Conservation (phyloP, 352 stramenopile species). For the Thalassiosira livingstoniorum region DNA sequence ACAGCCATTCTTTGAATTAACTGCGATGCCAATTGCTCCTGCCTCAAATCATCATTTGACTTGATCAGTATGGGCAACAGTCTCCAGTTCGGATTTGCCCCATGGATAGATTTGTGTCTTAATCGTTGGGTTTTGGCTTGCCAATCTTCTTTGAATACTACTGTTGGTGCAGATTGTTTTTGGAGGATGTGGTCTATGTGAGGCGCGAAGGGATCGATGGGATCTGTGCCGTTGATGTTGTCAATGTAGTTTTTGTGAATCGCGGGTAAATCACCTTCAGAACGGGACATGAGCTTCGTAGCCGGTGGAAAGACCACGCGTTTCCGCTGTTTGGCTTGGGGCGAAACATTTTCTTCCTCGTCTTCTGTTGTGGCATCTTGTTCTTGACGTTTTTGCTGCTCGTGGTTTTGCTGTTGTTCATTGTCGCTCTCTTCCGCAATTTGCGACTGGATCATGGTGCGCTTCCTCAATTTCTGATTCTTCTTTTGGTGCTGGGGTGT, state of each 20-base stretch:
- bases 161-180: constrained; percentile 53
- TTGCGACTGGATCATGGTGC: constrained; percentile 30
- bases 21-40: constrained; percentile 98
- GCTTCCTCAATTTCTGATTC: constrained; percentile 44
- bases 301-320: constrained; percentile 33
- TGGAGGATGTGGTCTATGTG: constrained; percentile 27
- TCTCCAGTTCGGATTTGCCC: constrained; percentile 82
- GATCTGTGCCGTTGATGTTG: too few species aligned
- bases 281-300: constrained; percentile 28
- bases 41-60: constrained; percentile 97
- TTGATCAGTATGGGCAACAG: constrained; percentile 96
- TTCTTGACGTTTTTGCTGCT: too few species aligned
- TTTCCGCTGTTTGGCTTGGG: constrained; percentile 55
- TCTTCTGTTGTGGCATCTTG: too few species aligned
- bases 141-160: constrained; percentile 89
- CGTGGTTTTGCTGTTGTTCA: too few species aligned
- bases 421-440: constrained; percentile 29
- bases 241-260: too few species aligned
- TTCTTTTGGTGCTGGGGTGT: constrained; percentile 45
- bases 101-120: constrained; percentile 68
- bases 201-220: constrained; percentile 6
- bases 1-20: constrained; percentile 90
- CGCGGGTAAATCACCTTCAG: constrained; percentile 20
- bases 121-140: constrained; percentile 87
- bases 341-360: constrained; percentile 50